phyloP scores from a whole-genome alignment of 2,329 filamentous ascomycete genomes.

The Dryadomyces sulphureus region DNA sequence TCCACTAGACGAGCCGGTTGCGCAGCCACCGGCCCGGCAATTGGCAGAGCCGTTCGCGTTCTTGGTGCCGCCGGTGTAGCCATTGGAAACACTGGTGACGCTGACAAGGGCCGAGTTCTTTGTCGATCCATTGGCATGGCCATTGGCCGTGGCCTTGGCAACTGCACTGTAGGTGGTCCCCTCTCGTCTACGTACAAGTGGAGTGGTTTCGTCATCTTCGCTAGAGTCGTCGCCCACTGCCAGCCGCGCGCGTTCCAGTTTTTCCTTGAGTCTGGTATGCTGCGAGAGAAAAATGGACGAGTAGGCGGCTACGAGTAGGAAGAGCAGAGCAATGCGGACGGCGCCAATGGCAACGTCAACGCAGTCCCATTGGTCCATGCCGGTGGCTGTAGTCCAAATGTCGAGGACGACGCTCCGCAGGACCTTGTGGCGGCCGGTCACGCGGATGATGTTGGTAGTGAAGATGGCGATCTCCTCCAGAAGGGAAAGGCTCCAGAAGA shows the following conservation, averaged over 20 bases:
- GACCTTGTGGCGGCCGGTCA: constrained; percentile 34
- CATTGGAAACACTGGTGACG: constrained; percentile 17
- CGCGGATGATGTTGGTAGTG: constrained; percentile 50
- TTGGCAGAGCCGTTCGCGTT: constrained; percentile 7
- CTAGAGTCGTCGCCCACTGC: constrained; percentile 13
- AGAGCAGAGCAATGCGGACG: constrained; percentile 46
- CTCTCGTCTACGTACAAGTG: constrained; percentile 36
- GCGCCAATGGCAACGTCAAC: constrained; percentile 53
- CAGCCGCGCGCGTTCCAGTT: constrained; percentile 24
- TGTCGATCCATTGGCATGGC: neutral
- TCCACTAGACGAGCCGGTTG: constrained; percentile 23
- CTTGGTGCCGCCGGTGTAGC: constrained; percentile 8
- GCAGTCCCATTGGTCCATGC: constrained; percentile 37
- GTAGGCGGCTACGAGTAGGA: constrained; percentile 40
- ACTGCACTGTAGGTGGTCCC: neutral
- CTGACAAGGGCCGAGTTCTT: neutral
- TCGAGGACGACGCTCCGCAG: constrained; percentile 18
- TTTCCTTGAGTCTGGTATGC: constrained; percentile 24
- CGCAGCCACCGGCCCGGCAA: constrained; percentile 24
- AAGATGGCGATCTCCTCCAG: constrained; percentile 60
- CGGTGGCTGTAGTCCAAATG: constrained; percentile 23
- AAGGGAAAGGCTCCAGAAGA: constrained; percentile 64
- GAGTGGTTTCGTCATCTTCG: constrained; percentile 22
- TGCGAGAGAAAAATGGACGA: constrained; percentile 26
- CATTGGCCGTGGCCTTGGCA: neutral